Percentiles rank a stretch among this genome's conserved stretches.
Evolutionary conservation across 1,284 basidiomycete genomes (phyloP).

Genomic region (Tilletia setariae): DNA sequence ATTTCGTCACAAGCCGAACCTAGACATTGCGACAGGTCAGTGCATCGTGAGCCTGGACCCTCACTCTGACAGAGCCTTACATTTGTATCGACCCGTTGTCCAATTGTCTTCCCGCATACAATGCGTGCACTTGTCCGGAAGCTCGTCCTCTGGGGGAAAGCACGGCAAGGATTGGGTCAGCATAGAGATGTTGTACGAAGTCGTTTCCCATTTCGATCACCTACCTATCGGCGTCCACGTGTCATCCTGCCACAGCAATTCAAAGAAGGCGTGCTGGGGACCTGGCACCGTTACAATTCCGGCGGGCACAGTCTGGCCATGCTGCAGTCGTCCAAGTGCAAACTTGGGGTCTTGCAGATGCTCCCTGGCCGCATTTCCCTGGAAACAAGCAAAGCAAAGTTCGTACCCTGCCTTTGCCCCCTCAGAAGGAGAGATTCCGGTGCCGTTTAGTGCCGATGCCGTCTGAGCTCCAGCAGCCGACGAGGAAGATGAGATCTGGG

Average conservation of each 20-base stretch:
- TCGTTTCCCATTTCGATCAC: background rate
- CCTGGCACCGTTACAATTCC: background rate
- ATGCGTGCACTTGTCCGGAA: background rate
- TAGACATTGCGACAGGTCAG: background rate
- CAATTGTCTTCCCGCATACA: constrained; percentile 14
- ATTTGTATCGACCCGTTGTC: constrained; percentile 2
- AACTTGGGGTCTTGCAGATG: constrained; percentile 4
- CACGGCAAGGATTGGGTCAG: background rate
- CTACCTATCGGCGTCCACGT: constrained; percentile 11
- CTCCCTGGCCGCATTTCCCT: background rate
- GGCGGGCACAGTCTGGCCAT: background rate
- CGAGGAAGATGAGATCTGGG: constrained; percentile 9
- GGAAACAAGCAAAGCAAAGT: constrained; percentile 13
- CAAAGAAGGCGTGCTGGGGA: constrained; percentile 15
- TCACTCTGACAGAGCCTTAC: background rate
- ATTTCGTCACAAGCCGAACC: constrained; percentile 5
- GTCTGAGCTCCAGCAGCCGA: background rate
- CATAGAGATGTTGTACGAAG: background rate
- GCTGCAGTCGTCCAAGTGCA: background rate
- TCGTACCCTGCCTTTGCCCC: background rate
- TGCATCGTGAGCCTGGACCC: too few species aligned
- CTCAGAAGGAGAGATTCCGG: background rate
- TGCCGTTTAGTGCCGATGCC: background rate
- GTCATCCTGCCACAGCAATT: constrained; percentile 11
- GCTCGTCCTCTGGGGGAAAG: constrained; percentile 5